These are phyloP conservation scores for Colletotrichum tofieldiae DNA, from an alignment of 2,329 filamentous ascomycete species.

Conservation along the genomic window DNA sequence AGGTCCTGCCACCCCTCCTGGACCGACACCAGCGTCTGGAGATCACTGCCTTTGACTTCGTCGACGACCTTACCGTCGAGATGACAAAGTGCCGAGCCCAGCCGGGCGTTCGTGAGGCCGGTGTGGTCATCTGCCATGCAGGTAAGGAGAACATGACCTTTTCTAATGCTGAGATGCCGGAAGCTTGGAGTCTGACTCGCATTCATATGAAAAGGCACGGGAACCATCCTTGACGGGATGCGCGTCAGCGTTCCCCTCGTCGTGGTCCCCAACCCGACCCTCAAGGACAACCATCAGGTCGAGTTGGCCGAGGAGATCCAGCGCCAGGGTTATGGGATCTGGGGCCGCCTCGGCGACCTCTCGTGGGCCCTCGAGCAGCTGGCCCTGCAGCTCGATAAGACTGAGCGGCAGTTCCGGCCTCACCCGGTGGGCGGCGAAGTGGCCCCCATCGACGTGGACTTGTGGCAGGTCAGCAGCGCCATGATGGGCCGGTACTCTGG, in stretches of 20 bases:
- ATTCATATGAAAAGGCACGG: constrained; percentile 76
- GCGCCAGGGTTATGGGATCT: constrained; percentile 81
- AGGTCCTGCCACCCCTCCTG: constrained; percentile 43
- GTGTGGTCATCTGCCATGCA: constrained; percentile 90
- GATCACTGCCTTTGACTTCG: constrained; percentile 78
- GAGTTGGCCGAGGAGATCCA: constrained; percentile 87
- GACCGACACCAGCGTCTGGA: constrained; percentile 57
- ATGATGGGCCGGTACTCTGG: constrained; percentile 35
- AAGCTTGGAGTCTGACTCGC: constrained; percentile 19
- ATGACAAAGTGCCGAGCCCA: constrained; percentile 70
- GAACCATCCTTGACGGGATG: constrained; percentile 88
- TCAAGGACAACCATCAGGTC: constrained; percentile 92
- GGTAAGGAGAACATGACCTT: constrained; percentile 66
- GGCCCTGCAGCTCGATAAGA: constrained; percentile 37
- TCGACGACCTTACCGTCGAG: constrained; percentile 71
- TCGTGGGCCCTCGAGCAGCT: constrained; percentile 42
- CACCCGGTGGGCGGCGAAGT: constrained; percentile 18
- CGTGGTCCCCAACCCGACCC: constrained; percentile 86
- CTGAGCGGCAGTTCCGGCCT: constrained; percentile 32
- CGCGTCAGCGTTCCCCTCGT: constrained; percentile 83
- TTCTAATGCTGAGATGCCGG: background rate
- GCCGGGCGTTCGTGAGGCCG: constrained; percentile 67
- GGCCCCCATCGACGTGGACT: constrained; percentile 20
- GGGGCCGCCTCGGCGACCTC: constrained; percentile 42
- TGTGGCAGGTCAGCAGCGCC: constrained; percentile 42